These are phyloP conservation scores for Nymphaea colorata DNA, from an alignment of 164 flowering plant genomes.

Conservation along the genomic window DNA sequence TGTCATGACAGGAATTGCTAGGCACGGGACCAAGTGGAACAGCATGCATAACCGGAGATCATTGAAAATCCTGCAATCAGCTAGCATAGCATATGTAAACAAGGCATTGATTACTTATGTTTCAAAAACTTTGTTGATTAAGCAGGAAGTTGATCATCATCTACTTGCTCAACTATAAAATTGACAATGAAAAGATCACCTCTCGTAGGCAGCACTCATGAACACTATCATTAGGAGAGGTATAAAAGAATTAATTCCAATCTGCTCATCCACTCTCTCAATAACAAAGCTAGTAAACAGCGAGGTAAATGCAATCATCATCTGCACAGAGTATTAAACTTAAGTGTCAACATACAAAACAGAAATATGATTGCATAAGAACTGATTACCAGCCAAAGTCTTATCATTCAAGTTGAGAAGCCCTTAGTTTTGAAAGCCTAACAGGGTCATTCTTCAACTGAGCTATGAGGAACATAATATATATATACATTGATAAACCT, in stretches of 20 bases:
- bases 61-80: constrained; percentile 43
- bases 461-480: too few species aligned
- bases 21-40: constrained; percentile 31
- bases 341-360: background rate
- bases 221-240: constrained; percentile 21
- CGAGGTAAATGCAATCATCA: constrained; percentile 35
- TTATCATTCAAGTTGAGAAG: background rate
- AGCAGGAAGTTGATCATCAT: background rate
- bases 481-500: too few species aligned
- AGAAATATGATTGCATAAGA: constrained; percentile 4
- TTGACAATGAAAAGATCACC: constrained; percentile 12
- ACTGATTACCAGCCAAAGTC: background rate
- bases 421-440: background rate
- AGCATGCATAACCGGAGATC: constrained; percentile 44
- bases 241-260: constrained; percentile 30
- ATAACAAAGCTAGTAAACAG: constrained; percentile 27
- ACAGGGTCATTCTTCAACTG: too few species aligned
- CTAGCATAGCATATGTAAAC: constrained; percentile 17
- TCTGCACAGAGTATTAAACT: constrained; percentile 22
- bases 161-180: background rate
- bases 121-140: background rate
- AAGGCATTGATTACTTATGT: background rate
- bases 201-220: constrained; percentile 24
- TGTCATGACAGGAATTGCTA: constrained; percentile 27
- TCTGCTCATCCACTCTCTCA: constrained; percentile 33